A percentile compares a stretch with the other conserved stretches of the same genome.
phyloP scores from a whole-genome alignment of 257 asterid genomes.

The Fraxinus americana region DNA sequence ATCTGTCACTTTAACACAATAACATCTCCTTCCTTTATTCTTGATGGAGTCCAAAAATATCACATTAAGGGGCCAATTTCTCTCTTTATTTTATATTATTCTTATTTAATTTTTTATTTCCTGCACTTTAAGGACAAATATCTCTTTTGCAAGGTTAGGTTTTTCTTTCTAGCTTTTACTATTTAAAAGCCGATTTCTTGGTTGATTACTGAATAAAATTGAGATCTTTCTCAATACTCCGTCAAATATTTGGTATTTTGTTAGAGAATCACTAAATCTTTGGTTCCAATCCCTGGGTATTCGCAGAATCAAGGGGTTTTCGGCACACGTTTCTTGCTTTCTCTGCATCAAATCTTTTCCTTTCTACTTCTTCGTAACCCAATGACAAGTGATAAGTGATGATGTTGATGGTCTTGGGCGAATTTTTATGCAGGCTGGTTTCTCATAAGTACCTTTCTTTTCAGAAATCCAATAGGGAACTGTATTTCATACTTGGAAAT shows the following conservation, averaged over 20 bases:
- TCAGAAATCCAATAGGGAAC: constrained; percentile 1
- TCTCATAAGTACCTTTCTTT: neutral
- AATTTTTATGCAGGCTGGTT: neutral
- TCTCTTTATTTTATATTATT: neutral
- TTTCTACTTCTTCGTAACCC: neutral
- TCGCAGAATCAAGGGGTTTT: neutral
- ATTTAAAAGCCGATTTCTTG: neutral
- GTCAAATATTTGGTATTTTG: neutral
- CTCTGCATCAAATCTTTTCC: neutral
- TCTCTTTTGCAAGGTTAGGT: neutral
- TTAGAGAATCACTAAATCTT: neutral
- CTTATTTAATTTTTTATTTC: neutral
- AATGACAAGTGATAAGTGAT: neutral
- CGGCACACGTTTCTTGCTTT: neutral
- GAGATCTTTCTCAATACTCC: neutral
- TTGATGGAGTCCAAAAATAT: neutral
- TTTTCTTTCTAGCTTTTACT: neutral
- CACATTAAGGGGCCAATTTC: neutral
- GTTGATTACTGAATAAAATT: neutral
- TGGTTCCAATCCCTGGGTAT: neutral
- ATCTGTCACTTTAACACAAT: constrained; percentile 1
- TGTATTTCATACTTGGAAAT: constrained; percentile 1
- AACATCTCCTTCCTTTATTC: neutral
- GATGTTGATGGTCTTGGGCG: neutral
- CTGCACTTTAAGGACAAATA: neutral